phyloP scores from a whole-genome alignment of 2,329 filamentous ascomycete genomes.

The Neoscytalidium dimidiatum region DNA sequence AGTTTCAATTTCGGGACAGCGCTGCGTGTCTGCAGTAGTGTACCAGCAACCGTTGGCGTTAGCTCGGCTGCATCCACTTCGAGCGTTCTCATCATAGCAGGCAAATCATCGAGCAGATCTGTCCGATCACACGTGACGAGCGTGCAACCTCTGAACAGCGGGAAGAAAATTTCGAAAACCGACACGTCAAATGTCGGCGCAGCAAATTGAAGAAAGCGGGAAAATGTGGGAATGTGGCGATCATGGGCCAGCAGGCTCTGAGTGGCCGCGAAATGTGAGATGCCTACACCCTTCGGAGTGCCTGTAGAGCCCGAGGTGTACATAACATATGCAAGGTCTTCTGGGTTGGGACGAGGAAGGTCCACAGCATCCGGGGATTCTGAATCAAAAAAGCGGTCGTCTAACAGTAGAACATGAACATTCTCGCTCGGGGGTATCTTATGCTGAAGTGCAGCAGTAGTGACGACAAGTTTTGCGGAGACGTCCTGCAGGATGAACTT shows the following conservation, averaged over 20 bases:
- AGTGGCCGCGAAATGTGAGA: constrained; percentile 78
- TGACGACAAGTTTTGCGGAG: constrained; percentile 67
- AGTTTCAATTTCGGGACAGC: constrained; percentile 69
- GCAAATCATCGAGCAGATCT: constrained; percentile 74
- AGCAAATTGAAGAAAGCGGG: constrained; percentile 86
- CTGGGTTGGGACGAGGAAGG: constrained; percentile 7
- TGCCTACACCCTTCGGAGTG: constrained; percentile 80
- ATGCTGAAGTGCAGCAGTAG: constrained; percentile 51
- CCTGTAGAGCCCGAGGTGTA: constrained; percentile 93
- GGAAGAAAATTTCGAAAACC: constrained; percentile 93
- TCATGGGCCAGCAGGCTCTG: constrained; percentile 84
- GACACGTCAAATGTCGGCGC: constrained; percentile 93
- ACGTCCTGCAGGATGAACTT: constrained; percentile 82
- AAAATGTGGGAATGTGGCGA: constrained; percentile 72
- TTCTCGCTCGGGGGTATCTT: constrained; percentile 38
- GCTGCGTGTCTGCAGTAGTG: constrained; percentile 67
- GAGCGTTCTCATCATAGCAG: constrained; percentile 64
- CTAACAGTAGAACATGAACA: constrained; percentile 44
- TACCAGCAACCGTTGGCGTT: constrained; percentile 83
- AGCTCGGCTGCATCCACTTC: constrained; percentile 82
- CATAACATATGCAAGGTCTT: constrained; percentile 78
- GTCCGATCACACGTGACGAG: constrained; percentile 70
- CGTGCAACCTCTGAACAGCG: constrained; percentile 71
- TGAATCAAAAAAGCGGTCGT: constrained; percentile 27
- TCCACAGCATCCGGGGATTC: not conserved